A percentile compares a stretch with the other conserved stretches of the same genome.
Conservation (phyloP, 805 yeast genomes). For the Clavispora carvajalis region DNA sequence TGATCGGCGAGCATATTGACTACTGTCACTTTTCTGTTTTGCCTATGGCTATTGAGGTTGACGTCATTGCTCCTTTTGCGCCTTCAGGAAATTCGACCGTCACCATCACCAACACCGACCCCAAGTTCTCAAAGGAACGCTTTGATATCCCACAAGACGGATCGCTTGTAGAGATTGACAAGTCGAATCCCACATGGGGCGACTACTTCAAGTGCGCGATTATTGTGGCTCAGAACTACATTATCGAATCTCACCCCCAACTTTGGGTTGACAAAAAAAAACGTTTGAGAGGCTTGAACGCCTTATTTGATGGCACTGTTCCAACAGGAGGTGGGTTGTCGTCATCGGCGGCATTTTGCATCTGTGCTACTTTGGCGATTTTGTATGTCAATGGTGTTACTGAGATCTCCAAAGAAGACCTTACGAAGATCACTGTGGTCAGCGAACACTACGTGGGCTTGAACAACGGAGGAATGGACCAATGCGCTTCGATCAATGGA, state of each 20-base stretch:
- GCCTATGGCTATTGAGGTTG: conserved; percentile 69
- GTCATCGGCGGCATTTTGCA: conserved; percentile 69
- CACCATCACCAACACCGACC: conserved; percentile 27
- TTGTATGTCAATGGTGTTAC: conserved; percentile 47
- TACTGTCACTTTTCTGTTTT: conserved; percentile 61
- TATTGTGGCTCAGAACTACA: conserved; percentile 50
- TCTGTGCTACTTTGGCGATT: conserved; percentile 55
- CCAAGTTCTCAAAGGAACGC: conserved; percentile 28
- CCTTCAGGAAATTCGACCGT: conserved; percentile 17
- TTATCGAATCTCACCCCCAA: conserved; percentile 30
- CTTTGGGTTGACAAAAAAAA: conserved; percentile 14
- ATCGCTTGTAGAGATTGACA: conserved; percentile 41
- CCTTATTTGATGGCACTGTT: conserved; percentile 57
- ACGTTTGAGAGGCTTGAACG: conserved; percentile 43
- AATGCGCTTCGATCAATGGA: conserved; percentile 66
- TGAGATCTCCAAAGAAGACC: conserved; percentile 42
- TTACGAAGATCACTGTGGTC: conserved; percentile 56
- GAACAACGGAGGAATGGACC: conserved; percentile 79
- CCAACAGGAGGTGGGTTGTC: conserved; percentile 72
- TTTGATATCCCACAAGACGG: conserved; percentile 42
- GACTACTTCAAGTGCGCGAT: conserved; percentile 65
- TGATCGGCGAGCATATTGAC: conserved; percentile 74
- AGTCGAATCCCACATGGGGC: conserved; percentile 52
- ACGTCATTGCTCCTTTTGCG: conserved; percentile 51
- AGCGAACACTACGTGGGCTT: conserved; percentile 71